Evolutionary conservation across 108 stramenopile genomes (phyloP).

Genomic region (Aurantiochytrium sp.): DNA sequence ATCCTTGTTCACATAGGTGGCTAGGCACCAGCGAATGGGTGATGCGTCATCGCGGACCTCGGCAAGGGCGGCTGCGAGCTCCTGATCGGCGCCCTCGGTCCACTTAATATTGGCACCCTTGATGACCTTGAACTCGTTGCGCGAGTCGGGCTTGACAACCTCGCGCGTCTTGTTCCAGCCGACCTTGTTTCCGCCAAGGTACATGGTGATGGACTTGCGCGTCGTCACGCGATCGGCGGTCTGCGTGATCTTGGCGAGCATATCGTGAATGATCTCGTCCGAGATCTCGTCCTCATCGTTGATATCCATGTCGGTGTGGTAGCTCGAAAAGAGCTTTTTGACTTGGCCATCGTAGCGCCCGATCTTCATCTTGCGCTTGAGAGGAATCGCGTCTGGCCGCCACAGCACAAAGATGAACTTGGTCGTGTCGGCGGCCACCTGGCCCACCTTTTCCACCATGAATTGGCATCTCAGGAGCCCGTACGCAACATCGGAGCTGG

Average conservation of each 20-base stretch:
- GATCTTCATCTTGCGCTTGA: slow-evolving; percentile 38
- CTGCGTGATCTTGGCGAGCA: slow-evolving; percentile 29
- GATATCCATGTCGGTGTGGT: slow-evolving; percentile 39
- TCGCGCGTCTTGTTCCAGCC: slow-evolving; percentile 24
- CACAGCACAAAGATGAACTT: slow-evolving; percentile 35
- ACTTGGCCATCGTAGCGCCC: slow-evolving; percentile 33
- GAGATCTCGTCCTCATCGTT: slow-evolving; percentile 24
- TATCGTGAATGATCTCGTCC: not conserved
- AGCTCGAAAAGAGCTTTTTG: slow-evolving; percentile 28
- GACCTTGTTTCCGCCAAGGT: not conserved
- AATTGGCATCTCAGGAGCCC: slow-evolving; percentile 8
- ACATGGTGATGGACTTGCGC: slow-evolving; percentile 1
- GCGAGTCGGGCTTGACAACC: slow-evolving; percentile 1
- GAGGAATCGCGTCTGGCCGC: slow-evolving; percentile 34
- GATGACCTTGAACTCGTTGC: slow-evolving; percentile 22
- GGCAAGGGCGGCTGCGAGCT: slow-evolving; percentile 17
- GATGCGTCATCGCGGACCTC: slow-evolving; percentile 22
- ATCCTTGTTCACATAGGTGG: slow-evolving; percentile 14
- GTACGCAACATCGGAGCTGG: slow-evolving; percentile 23
- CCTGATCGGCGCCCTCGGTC: not conserved
- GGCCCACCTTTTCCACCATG: slow-evolving; percentile 26
- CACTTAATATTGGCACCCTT: slow-evolving; percentile 24
- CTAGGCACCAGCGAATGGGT: slow-evolving; percentile 26
- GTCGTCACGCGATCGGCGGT: not conserved
- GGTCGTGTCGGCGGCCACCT: slow-evolving; percentile 27